Base-by-base conservation (phyloP, 2,329 filamentous ascomycete genomes). In the Leptographium wingfieldii region DNA sequence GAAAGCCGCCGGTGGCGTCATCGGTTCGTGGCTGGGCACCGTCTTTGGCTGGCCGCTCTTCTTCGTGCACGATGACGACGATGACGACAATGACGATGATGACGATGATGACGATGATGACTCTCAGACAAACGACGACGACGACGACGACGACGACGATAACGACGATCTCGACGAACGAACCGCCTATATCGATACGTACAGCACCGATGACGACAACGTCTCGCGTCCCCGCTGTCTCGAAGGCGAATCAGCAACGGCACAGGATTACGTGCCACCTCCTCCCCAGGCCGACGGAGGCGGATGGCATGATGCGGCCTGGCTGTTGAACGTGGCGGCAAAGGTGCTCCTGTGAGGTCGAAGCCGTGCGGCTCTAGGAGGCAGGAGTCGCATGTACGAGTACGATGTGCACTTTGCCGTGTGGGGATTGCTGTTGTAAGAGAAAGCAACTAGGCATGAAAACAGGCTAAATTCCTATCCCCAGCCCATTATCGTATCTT, bases 291-390 rank as follows among this genome's bases (percentile, higher is more conserved):
- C 76, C 10, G 77, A 85, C 57, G 78, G 81, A 52, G 82, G 81
- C 19, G 79, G 79, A 10, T 87, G 84, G 84, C 77, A 81, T 61
- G 85, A 87, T 69, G 84, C 83, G 31, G 83, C 83, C 19, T 88
- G 84, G 85, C 70, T 88, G 55, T 70, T 87, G 59, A 84, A 78
- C 63, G 82, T 87, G 63, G 84, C 83, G 12, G 78, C 79, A 31
- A 84, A 82, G 67, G 80, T 85, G 53, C 73, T 85, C 65, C 75
- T 84, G 63, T 84, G 71, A 57, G 16, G 25, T 10, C 3, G 11
- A 19, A 10, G 7, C 31, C 31, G 31, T 31, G 31, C 7, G 31
- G 31, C 31, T 31, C 31, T 31, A 31, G 31, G 31, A 12, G 22
- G 38, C 38, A 38, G 35, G 5, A 38, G 35, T 10, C 38, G 9